phyloP scores from a whole-genome alignment of 768 basidiomycete species.

The Asterophora parasitica region DNA sequence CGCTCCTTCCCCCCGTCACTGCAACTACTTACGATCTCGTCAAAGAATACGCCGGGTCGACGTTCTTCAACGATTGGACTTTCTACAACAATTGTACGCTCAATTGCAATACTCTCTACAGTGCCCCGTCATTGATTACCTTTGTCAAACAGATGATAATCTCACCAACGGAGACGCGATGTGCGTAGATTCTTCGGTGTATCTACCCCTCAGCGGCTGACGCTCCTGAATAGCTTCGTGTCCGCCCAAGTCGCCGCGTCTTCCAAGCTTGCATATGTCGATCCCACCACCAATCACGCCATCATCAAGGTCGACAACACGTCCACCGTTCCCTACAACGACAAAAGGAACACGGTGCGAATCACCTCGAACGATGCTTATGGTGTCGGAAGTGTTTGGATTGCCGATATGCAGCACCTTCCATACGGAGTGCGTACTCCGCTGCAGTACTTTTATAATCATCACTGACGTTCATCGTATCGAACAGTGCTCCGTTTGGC shows the following conservation, averaged over 20 bases:
- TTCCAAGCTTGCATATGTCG: conserved; percentile 56
- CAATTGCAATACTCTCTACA: not conserved
- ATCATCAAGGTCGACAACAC: conserved; percentile 77
- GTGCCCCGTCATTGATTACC: not conserved
- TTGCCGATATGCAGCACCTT: conserved; percentile 59
- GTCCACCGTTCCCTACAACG: conserved; percentile 41
- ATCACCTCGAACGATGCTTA: conserved; percentile 53
- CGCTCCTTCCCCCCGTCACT: conserved; percentile 6
- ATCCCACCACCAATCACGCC: conserved; percentile 60
- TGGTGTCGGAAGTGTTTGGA: conserved; percentile 58
- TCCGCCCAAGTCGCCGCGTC: conserved; percentile 41
- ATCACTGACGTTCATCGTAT: not conserved
- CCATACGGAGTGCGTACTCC: conserved; percentile 51
- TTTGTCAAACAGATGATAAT: conserved; percentile 48
- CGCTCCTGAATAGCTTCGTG: conserved; percentile 37
- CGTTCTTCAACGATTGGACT: conserved; percentile 66
- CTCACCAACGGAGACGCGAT: conserved; percentile 62
- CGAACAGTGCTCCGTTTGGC: conserved; percentile 68
- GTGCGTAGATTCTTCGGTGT: conserved; percentile 25
- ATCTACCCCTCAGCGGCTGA: not conserved
- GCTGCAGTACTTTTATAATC: not conserved
- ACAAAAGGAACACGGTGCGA: conserved; percentile 68
- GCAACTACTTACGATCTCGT: conserved; percentile 41
- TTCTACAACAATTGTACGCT: conserved; percentile 54
- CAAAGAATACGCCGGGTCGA: conserved; percentile 53